Percentiles rank a stretch among this genome's conserved stretches.
Evolutionary conservation across 2,329 filamentous ascomycete genomes (phyloP).

Genomic region (Botrytis medusae): DNA sequence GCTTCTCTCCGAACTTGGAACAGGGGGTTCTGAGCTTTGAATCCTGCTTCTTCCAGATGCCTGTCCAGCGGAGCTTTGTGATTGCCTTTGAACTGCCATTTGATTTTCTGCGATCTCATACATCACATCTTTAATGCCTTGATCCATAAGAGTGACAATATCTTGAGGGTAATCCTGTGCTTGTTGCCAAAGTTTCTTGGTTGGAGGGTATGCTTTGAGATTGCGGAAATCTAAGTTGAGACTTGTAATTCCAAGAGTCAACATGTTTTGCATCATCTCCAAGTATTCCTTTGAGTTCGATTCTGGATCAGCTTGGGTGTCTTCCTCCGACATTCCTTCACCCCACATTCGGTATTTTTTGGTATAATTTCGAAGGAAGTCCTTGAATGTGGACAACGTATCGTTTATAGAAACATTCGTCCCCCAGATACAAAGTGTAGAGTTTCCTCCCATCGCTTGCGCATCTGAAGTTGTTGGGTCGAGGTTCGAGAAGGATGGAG

Average conservation of each 20-base stretch:
- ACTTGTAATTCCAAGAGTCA: conserved; percentile 77
- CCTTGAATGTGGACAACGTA: conserved; percentile 82
- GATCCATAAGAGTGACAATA: conserved; percentile 95
- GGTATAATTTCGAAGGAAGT: conserved; percentile 89
- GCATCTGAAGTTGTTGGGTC: conserved; percentile 91
- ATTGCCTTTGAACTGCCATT: conserved; percentile 65
- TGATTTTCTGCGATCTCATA: conserved; percentile 82
- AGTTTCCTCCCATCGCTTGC: conserved; percentile 77
- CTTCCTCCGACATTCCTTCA: conserved; percentile 77
- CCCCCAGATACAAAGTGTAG: conserved; percentile 88
- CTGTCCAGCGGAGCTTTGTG: conserved; percentile 55
- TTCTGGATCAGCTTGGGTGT: conserved; percentile 67
- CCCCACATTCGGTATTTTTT: conserved; percentile 91
- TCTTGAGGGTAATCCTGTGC: conserved; percentile 92
- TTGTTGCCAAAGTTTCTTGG: conserved; percentile 93
- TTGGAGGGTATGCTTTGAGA: conserved; percentile 88
- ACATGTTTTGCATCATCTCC: conserved; percentile 85
- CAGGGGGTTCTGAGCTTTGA: conserved; percentile 71
- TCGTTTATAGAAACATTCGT: conserved; percentile 94
- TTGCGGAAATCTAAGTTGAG: conserved; percentile 89
- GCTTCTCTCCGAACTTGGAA: conserved; percentile 75
- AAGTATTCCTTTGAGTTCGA: conserved; percentile 81
- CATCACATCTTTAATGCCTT: conserved; percentile 89
- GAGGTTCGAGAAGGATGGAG: conserved; percentile 59
- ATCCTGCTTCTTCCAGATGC: conserved; percentile 47